Evolutionary conservation across 345 rosid species (phyloP).

Genomic region (Eucalyptus globulus): DNA sequence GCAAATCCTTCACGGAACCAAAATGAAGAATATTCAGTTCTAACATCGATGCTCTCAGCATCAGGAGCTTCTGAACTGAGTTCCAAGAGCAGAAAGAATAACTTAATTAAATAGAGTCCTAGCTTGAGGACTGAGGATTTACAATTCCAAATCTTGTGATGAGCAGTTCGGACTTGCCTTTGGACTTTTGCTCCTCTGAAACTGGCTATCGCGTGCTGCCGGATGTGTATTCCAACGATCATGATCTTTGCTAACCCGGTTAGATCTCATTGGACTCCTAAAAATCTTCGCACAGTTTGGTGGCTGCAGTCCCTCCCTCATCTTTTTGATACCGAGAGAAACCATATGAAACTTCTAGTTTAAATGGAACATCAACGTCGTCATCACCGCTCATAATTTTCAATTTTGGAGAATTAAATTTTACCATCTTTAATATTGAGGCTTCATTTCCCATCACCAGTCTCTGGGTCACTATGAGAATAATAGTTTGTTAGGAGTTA

Average conservation of each 20-base stretch:
- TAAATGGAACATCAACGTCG: neutral
- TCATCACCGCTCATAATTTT: neutral
- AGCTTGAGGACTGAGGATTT: neutral
- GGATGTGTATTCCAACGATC: neutral
- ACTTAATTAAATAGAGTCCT: neutral
- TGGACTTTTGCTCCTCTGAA: neutral
- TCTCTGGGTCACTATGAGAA: too few species aligned
- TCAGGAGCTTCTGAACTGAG: neutral
- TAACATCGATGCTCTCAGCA: neutral
- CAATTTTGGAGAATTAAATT: too few species aligned
- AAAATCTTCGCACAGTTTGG: neutral
- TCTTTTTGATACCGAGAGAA: neutral
- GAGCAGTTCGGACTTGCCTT: neutral
- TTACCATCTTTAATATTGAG: too few species aligned
- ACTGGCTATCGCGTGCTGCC: neutral
- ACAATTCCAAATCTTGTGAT: too few species aligned
- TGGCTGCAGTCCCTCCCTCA: neutral
- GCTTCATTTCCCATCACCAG: too few species aligned
- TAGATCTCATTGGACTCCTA: neutral
- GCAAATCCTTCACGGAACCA: neutral
- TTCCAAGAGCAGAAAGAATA: neutral
- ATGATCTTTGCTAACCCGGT: neutral
- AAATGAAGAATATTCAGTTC: neutral
- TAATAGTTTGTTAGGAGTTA: too few species aligned
- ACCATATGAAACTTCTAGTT: neutral